Evolutionary conservation across 352 stramenopile genomes (phyloP).

Genomic region (Phytophthora ramorum): DNA sequence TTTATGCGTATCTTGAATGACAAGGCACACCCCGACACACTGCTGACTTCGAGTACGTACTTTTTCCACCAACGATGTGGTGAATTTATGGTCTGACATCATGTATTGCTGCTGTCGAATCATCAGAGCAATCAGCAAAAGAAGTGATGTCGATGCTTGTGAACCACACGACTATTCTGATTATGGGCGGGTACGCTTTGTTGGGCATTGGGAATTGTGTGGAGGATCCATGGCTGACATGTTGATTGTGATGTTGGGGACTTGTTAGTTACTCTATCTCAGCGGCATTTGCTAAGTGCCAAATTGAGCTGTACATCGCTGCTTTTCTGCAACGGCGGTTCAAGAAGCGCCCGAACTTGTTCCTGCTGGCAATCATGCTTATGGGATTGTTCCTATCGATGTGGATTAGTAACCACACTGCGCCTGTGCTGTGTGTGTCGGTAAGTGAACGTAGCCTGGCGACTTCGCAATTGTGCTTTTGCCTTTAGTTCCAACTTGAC

Average conservation of each 20-base stretch:
- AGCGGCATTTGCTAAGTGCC: slow-evolving; percentile 90
- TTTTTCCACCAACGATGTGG: background rate
- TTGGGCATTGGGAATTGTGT: background rate
- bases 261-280: slow-evolving; percentile 81
- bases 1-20: slow-evolving; percentile 91
- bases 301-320: slow-evolving; percentile 93
- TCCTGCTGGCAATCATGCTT: slow-evolving; percentile 93
- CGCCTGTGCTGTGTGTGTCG: slow-evolving; percentile 92
- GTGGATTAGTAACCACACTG: slow-evolving; percentile 95
- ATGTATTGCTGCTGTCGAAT: slow-evolving; percentile 2
- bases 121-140: slow-evolving; percentile 78
- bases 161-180: slow-evolving; percentile 94
- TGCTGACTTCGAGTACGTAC: slow-evolving; percentile 77
- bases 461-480: background rate
- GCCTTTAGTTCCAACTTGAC: slow-evolving; percentile 2
- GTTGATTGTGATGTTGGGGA: background rate
- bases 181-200: slow-evolving; percentile 87
- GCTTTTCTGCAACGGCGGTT: slow-evolving; percentile 89
- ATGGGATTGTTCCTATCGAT: slow-evolving; percentile 94
- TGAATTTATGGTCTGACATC: slow-evolving; percentile 2
- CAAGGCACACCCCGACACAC: slow-evolving; percentile 70
- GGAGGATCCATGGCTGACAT: slow-evolving; percentile 2
- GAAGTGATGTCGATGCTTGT: slow-evolving; percentile 91
- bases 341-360: slow-evolving; percentile 90
- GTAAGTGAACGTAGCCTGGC: slow-evolving; percentile 37